Base-by-base conservation (phyloP, 2,329 filamentous ascomycete genomes). In the Colletotrichum neosansevieriae region DNA sequence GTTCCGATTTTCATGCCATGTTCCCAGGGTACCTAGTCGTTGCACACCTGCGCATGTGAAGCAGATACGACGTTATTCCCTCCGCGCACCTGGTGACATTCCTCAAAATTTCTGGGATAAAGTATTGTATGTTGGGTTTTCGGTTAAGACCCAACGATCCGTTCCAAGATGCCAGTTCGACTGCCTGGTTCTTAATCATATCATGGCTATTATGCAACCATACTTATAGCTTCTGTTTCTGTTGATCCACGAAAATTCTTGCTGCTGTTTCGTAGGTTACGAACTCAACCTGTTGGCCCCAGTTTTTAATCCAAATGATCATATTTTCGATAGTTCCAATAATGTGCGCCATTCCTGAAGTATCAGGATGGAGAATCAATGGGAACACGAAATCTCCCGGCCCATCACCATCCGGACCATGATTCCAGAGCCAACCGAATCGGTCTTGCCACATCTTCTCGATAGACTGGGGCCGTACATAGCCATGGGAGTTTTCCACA, bases 391-490 rank as follows among this genome's bases (percentile, higher is more conserved):
- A 78, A 24, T 79, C 74, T 74, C 74, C 58, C 68, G 75, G 58
- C 4, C 75, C 74, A 32, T 75, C 72, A 1, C 72, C 73, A 69
- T 79, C 75, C 2, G 61, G 29, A 9, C 68, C 78, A 36, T 82
- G 79, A 57, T 82, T 79, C 64, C 80, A 80, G n/a, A 89, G 77
- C 81, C 83, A 90, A 69, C 85, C 79, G 71, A 89, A 88, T 12
- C 85, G 82, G 72, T 89, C 87, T 72, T 81, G 84, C 88, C 88
- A 90, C 79, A 89, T 85, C 67, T 84, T 80, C 78, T 90, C 87
- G 32, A 90, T 82, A 2, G 85, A 80, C 10, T 83, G 79, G 4
- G 85, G 83, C 60, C 86, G 84, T 0, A 89, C 86, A 72, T 88
- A 90, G 1, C 88, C 88, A 49, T 85, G 83, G 2, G 83, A 85